Evolutionary conservation across 2,329 filamentous ascomycete species (phyloP).

Genomic region (Claviceps humidiphila): DNA sequence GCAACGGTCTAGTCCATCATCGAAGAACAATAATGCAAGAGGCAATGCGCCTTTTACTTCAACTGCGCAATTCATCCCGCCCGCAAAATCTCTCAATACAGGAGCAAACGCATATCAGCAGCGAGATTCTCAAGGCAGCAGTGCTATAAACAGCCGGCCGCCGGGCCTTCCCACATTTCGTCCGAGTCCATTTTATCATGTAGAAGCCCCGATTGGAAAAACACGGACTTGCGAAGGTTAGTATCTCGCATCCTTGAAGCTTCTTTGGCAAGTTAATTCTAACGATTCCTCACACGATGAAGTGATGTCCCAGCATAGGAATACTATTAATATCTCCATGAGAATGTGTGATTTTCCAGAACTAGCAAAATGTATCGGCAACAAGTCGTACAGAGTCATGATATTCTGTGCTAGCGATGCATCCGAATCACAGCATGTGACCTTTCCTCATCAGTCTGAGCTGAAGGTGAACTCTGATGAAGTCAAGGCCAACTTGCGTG

Average conservation of each 20-base stretch:
- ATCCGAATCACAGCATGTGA: constrained; percentile 56
- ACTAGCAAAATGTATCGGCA: constrained; percentile 41
- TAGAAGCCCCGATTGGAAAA: constrained; percentile 50
- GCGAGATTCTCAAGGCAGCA: constrained; percentile 8
- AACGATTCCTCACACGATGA: constrained; percentile 3
- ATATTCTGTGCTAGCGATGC: constrained; percentile 67
- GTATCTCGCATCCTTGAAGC: constrained; percentile 13
- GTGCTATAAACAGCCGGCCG: constrained; percentile 11
- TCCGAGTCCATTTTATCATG: constrained; percentile 72
- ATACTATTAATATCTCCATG: constrained; percentile 32
- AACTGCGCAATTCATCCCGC: constrained; percentile 6
- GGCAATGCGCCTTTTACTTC: not conserved
- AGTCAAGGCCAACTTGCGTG: constrained; percentile 83
- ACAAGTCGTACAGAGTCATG: constrained; percentile 59
- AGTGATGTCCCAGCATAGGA: constrained; percentile 44
- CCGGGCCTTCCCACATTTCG: constrained; percentile 32
- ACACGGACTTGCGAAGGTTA: constrained; percentile 61
- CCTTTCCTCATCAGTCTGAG: constrained; percentile 87
- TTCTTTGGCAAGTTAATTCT: constrained; percentile 15
- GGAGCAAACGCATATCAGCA: constrained; percentile 5
- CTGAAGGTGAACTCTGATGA: constrained; percentile 81
- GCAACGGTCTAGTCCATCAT: constrained; percentile 16
- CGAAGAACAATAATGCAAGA: constrained; percentile 7
- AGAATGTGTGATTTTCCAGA: constrained; percentile 37
- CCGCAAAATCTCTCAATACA: constrained; percentile 11